Conservation (phyloP, 176 grass and related monocot genomes). For the Canna indica region DNA sequence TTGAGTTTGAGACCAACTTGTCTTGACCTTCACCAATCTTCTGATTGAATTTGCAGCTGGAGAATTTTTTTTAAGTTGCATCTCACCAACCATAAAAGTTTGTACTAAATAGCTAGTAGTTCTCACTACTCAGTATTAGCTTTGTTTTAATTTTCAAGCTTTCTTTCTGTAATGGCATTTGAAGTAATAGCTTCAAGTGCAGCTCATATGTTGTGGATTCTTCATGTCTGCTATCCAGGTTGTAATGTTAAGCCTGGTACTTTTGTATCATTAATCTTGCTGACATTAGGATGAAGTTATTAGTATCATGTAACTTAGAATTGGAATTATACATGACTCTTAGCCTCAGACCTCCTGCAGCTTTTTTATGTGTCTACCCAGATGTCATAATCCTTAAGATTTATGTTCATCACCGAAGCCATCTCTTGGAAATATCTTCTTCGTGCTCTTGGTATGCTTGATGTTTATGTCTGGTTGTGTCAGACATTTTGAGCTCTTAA, state of each 20-base stretch:
- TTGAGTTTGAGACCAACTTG: slow-evolving; percentile 31
- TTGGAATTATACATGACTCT: not conserved
- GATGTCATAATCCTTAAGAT: no score
- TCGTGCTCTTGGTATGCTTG: no score
- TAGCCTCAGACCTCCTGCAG: no score
- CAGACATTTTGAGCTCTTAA: no score
- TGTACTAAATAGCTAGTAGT: not conserved
- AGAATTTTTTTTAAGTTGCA: not conserved
- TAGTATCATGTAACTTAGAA: not conserved
- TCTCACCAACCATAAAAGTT: not conserved
- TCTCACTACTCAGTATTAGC: not conserved
- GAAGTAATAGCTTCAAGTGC: not conserved
- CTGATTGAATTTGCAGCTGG: not conserved
- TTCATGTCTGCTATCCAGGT: not conserved
- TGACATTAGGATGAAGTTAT: not conserved
- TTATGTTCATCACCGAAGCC: no score
- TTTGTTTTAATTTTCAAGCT: not conserved
- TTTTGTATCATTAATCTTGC: not conserved
- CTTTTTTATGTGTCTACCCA: no score
- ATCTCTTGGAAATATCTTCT: no score
- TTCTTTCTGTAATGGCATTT: not conserved
- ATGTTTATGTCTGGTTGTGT: no score
- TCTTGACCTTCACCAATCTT: not conserved
- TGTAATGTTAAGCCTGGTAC: no score
- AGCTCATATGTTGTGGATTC: not conserved